Conservation (phyloP, 805 yeast genomes). For the Nakazawaea sp. region DNA sequence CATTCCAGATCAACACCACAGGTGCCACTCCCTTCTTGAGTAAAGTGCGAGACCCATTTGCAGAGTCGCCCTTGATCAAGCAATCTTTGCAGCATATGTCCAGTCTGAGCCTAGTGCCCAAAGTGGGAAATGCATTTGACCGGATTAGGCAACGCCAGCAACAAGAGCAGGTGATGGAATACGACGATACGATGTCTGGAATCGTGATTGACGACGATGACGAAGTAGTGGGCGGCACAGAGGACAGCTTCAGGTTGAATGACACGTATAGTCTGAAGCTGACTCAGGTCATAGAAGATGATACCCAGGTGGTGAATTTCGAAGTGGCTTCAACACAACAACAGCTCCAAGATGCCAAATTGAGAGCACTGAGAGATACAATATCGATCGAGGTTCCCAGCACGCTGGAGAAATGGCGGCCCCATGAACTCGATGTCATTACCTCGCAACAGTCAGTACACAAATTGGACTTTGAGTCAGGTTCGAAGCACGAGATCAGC, state of each 20-base stretch:
- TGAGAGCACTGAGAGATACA: too few relatives aligned
- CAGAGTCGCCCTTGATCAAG: constrained; percentile 3
- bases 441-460: background rate
- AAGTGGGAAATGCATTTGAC: background rate
- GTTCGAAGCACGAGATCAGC: background rate
- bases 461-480: background rate
- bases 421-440: background rate
- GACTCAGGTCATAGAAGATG: too few relatives aligned
- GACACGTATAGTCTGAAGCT: too few relatives aligned
- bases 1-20: too few relatives aligned
- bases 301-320: too few relatives aligned
- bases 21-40: constrained; percentile 8
- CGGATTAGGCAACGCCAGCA: background rate
- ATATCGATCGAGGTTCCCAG: constrained; percentile 10
- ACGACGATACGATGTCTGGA: constrained; percentile 7
- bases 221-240: background rate
- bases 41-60: constrained; percentile 8
- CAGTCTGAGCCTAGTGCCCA: too few relatives aligned
- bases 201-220: constrained; percentile 18
- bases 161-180: background rate
- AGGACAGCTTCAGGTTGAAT: background rate
- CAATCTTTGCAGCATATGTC: too few relatives aligned
- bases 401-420: constrained; percentile 3
- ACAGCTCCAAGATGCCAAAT: too few relatives aligned
- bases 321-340: too few relatives aligned